A percentile compares a stretch with the other conserved stretches of the same genome.
Conservation (phyloP, 768 basidiomycete species). For the Gloeophyllum trabeum region DNA sequence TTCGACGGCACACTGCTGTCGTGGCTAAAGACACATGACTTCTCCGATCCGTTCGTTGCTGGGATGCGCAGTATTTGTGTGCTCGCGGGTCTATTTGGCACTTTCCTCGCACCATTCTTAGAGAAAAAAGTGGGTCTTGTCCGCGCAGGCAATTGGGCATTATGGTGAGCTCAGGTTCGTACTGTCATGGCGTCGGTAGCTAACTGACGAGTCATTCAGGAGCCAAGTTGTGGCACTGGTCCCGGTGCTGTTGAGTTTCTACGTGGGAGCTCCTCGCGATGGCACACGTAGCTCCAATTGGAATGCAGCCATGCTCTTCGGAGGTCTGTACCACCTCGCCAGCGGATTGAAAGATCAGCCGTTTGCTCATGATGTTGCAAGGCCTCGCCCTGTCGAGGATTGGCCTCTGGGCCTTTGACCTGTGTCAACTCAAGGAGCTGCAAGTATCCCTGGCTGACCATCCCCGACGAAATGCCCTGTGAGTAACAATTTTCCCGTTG, state of each 20-base stretch:
- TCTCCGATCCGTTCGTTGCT: constrained; percentile 35
- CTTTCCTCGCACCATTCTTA: constrained; percentile 28
- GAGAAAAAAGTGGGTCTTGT: constrained; percentile 30
- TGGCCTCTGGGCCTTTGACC: constrained; percentile 43
- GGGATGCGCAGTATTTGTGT: constrained; percentile 36
- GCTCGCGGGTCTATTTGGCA: constrained; percentile 34
- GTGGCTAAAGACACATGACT: constrained; percentile 33
- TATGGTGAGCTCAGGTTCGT: constrained; percentile 23
- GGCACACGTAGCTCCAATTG: constrained; percentile 14
- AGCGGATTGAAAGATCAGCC: too few species aligned
- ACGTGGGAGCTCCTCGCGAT: constrained; percentile 13
- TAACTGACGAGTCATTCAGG: constrained; percentile 6
- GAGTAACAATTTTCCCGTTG: constrained; percentile 12
- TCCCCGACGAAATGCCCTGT: constrained; percentile 31
- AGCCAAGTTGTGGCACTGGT: constrained; percentile 30
- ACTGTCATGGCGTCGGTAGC: not conserved
- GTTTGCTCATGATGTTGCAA: constrained; percentile 4
- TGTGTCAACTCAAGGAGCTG: constrained; percentile 36
- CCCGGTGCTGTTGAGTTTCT: constrained; percentile 32
- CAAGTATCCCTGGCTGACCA: constrained; percentile 31
- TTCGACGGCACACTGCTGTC: constrained; percentile 44
- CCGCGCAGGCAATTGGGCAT: constrained; percentile 37
- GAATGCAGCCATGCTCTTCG: constrained; percentile 30
- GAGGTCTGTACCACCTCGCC: constrained; percentile 19
- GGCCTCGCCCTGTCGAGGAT: constrained; percentile 36